phyloP scores from a whole-genome alignment of 2,329 filamentous ascomycete genomes.

The Fusarium zealandicum region DNA sequence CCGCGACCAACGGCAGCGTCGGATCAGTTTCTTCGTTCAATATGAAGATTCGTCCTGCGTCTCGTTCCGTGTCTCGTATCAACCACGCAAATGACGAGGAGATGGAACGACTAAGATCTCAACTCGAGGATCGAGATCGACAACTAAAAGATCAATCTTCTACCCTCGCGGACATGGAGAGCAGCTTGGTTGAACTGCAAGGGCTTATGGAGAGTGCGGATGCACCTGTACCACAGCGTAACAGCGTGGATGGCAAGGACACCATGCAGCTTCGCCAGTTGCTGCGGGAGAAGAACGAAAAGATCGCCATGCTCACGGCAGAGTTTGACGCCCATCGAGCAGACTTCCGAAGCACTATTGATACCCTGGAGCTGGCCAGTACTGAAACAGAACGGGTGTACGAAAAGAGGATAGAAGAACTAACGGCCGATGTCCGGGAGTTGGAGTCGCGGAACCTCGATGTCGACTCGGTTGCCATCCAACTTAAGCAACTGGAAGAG shows the following conservation, averaged over 20 bases:
- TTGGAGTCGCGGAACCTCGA: conserved; percentile 84
- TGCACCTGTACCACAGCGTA: conserved; percentile 50
- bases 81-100: conserved; percentile 71
- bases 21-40: conserved; percentile 64
- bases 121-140: conserved; percentile 83
- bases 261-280: conserved; percentile 78
- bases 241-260: conserved; percentile 72
- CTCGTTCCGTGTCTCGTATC: conserved; percentile 61
- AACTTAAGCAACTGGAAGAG: conserved; percentile 95
- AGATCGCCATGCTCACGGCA: conserved; percentile 88
- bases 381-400: conserved; percentile 96
- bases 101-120: conserved; percentile 72
- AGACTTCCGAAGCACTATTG: conserved; percentile 95
- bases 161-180: conserved; percentile 88
- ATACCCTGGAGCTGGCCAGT: conserved; percentile 93
- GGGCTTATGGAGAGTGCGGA: conserved; percentile 69
- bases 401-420: conserved; percentile 86
- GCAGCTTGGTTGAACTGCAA: conserved; percentile 79
- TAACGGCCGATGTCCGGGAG: conserved; percentile 84
- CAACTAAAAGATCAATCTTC: conserved; percentile 89
- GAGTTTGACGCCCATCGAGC: conserved; percentile 96
- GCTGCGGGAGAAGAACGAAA: conserved; percentile 94
- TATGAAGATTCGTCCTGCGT: conserved; percentile 60
- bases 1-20: conserved; percentile 61
- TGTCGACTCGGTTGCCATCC: conserved; percentile 87